Evolutionary conservation across 805 yeast species (phyloP).

Genomic region (Ogataea salicorniae): DNA sequence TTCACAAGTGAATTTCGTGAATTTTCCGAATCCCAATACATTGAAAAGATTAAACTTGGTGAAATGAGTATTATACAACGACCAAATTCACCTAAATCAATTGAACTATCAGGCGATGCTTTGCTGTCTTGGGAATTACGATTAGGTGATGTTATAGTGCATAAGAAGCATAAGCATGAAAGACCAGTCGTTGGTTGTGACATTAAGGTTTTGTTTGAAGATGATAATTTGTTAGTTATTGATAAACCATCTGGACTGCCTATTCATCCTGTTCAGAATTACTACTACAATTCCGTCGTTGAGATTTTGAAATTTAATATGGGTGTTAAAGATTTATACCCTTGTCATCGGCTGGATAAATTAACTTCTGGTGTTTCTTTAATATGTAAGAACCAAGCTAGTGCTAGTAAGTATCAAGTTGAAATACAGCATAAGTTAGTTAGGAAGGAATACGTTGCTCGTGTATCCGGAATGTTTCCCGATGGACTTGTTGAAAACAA

Average conservation of each 20-base stretch:
- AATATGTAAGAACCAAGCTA: slow-evolving; percentile 34
- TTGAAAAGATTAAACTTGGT: slow-evolving; percentile 12
- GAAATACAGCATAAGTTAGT: slow-evolving; percentile 30
- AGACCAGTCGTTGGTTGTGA: slow-evolving; percentile 16
- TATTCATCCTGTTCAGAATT: slow-evolving; percentile 48
- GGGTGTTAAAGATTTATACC: slow-evolving; percentile 16
- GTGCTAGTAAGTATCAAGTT: slow-evolving; percentile 31
- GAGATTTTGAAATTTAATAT: slow-evolving; percentile 39
- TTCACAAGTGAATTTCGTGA: slow-evolving; percentile 36
- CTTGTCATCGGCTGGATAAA: slow-evolving; percentile 50
- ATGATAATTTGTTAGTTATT: slow-evolving; percentile 34
- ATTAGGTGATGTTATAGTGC: slow-evolving; percentile 26
- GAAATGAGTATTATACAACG: slow-evolving; percentile 17
- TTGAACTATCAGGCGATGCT: slow-evolving; percentile 25
- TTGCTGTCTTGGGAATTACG: slow-evolving; percentile 14
- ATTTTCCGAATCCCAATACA: slow-evolving; percentile 21
- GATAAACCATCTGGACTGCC: slow-evolving; percentile 52
- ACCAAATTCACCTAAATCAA: slow-evolving; percentile 14
- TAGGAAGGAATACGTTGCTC: slow-evolving; percentile 41
- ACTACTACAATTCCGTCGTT: slow-evolving; percentile 39
- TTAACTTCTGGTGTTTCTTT: slow-evolving; percentile 49
- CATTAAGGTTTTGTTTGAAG: slow-evolving; percentile 18
- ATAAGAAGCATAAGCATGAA: slow-evolving; percentile 29
- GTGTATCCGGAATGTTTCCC: slow-evolving; percentile 40
- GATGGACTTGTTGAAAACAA: slow-evolving; percentile 22